These are phyloP conservation scores for Neonectria coccinea DNA, from an alignment of 2,329 filamentous ascomycete genomes.

Conservation along the genomic window DNA sequence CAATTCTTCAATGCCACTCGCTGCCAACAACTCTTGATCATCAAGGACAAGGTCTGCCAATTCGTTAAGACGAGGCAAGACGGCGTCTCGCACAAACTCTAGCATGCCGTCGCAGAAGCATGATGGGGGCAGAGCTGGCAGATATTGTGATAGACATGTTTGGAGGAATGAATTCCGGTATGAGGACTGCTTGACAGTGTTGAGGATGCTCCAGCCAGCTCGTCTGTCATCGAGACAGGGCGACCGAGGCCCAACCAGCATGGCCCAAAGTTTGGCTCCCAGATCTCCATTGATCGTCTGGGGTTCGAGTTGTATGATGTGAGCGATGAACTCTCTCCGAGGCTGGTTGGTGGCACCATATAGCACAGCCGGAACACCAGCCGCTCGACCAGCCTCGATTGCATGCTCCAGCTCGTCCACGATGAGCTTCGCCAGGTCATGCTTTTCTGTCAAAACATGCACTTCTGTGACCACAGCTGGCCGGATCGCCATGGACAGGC, in stretches of 20 bases:
- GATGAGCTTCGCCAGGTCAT: slow-evolving; percentile 70
- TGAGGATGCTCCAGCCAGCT: slow-evolving; percentile 76
- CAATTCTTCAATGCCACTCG: slow-evolving; percentile 74
- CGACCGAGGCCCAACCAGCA: slow-evolving; percentile 75
- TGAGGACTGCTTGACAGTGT: slow-evolving; percentile 54
- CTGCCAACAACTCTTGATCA: slow-evolving; percentile 63
- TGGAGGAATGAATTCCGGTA: slow-evolving; percentile 68
- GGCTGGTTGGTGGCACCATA: slow-evolving; percentile 62
- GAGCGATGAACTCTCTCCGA: slow-evolving; percentile 68
- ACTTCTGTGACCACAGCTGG: slow-evolving; percentile 63
- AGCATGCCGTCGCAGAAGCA: slow-evolving; percentile 72
- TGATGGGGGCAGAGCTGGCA: slow-evolving; percentile 67
- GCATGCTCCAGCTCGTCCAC: slow-evolving; percentile 74
- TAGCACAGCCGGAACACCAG: slow-evolving; percentile 58
- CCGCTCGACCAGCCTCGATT: slow-evolving; percentile 47
- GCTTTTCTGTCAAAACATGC: slow-evolving; percentile 67
- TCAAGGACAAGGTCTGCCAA: slow-evolving; percentile 60
- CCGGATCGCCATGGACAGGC: slow-evolving; percentile 65
- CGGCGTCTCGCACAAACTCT: slow-evolving; percentile 68
- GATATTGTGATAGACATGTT: slow-evolving; percentile 65
- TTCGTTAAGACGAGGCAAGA: slow-evolving; percentile 61
- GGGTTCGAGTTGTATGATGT: slow-evolving; percentile 71
- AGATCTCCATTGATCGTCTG: slow-evolving; percentile 71
- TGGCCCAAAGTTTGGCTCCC: slow-evolving; percentile 75
- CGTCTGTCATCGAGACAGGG: slow-evolving; percentile 71